Evolutionary conservation across 768 basidiomycete species (phyloP), one percentile per base, ranked within the genome.

Genomic region (Collybia sordida): DNA sequence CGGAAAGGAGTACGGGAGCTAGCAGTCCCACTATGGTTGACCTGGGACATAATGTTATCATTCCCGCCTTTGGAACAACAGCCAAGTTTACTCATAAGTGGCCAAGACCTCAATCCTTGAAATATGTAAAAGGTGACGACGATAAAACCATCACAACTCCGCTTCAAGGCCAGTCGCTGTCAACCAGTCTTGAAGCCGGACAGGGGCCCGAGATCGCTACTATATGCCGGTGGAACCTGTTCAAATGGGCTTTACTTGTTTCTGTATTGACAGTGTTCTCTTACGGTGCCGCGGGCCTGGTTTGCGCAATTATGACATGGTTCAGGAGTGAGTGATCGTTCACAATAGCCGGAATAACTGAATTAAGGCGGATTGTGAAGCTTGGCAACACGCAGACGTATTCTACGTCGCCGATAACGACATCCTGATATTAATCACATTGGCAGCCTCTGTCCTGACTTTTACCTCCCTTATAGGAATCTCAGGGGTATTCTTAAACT

Each of bases 371-470:
- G 49, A 15, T 35, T 8, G 42, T 42, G 23, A 55, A 88, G 85
- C 80, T 1, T 84, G 80, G 76, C 61, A 69, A n/a, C 67, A 74
- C 11, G 81, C 85, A n/a, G 81, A 83, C 43, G 81, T 86, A 7
- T 78, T 85, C 64, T 69, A 72, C 50, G 78, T 83, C 48, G 76
- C 83, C 2, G 82, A 89, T 65, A 67, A 73, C 53, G 79, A 82
- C 52, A 63, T 81, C 42, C 70, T 82, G 40, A 63, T 77, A 34
- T 70, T 85, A 55, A 71, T 85, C 59, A 85, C 82, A 3, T 65
- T 87, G 44, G 69, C 83, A 2, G 73, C 79, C n/a, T 69, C 77
- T 15, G 69, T 84, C 52, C 68, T 82, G 45, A 59, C 88, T 50
- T 71, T 86, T 54, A 78, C 82, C 12, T 72, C 82, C 21, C 66